These are phyloP conservation scores for Russula vinacea DNA, from an alignment of 768 basidiomycete genomes.

Conservation along the genomic window DNA sequence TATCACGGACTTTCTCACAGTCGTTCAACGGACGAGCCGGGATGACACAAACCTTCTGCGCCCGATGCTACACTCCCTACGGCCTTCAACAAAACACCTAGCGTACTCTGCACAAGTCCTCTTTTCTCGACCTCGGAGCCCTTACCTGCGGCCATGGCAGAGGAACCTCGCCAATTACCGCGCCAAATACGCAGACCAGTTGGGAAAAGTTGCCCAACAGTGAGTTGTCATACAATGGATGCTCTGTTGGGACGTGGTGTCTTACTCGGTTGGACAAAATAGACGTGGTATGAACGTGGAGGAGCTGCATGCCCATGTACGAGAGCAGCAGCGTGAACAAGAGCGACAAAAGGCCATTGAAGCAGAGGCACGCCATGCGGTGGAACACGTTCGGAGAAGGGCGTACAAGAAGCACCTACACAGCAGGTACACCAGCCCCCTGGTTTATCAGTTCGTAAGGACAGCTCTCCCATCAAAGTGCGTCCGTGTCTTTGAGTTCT, in stretches of 20 bases:
- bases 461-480: slow-evolving; percentile 67
- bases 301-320: slow-evolving; percentile 14
- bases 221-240: slow-evolving; percentile 41
- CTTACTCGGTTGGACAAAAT: slow-evolving; percentile 4
- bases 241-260: not conserved
- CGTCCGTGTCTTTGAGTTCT: slow-evolving; percentile 27
- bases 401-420: slow-evolving; percentile 21
- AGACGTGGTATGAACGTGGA: slow-evolving; percentile 25
- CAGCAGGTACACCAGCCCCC: slow-evolving; percentile 16
- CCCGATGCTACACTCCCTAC: slow-evolving; percentile 15
- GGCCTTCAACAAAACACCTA: not conserved
- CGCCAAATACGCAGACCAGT: slow-evolving; percentile 65
- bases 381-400: slow-evolving; percentile 3
- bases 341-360: slow-evolving; percentile 21
- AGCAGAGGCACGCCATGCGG: slow-evolving; percentile 24
- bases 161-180: slow-evolving; percentile 35
- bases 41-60: not conserved
- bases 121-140: not conserved
- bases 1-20: slow-evolving; percentile 1
- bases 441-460: slow-evolving; percentile 44
- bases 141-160: slow-evolving; percentile 3
- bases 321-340: slow-evolving; percentile 21
- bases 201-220: slow-evolving; percentile 62
- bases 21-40: no score
- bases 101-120: not conserved